A percentile compares a stretch with the other conserved stretches of the same genome.
Evolutionary conservation across 2,329 filamentous ascomycete species (phyloP).

Genomic region (Aspergillus puulaauensis): DNA sequence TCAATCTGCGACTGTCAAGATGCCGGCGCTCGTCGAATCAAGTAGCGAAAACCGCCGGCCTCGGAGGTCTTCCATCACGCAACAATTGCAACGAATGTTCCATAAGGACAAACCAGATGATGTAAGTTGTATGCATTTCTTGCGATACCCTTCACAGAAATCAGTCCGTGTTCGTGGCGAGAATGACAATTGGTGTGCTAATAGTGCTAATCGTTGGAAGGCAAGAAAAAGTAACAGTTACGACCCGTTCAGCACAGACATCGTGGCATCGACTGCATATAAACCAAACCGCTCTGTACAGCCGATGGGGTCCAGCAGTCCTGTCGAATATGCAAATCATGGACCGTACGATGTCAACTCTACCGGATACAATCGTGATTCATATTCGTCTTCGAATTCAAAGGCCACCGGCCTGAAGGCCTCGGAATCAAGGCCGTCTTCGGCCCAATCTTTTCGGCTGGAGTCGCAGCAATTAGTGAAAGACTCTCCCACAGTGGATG

Average conservation of each 20-base stretch:
- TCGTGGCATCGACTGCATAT: background rate
- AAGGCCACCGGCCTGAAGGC: background rate
- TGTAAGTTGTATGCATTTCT: constrained; percentile 14
- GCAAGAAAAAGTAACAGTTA: constrained; percentile 1
- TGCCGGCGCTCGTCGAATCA: constrained; percentile 11
- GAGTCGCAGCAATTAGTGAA: constrained; percentile 3
- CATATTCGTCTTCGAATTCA: background rate
- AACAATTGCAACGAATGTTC: constrained; percentile 23
- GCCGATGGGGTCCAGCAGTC: background rate
- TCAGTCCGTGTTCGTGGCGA: background rate
- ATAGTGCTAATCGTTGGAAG: constrained; percentile 5
- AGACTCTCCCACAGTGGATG: constrained; percentile 6
- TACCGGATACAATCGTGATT: background rate
- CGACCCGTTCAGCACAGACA: background rate
- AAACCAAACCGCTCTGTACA: background rate
- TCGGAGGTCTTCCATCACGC: constrained; percentile 22
- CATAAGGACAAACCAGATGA: constrained; percentile 16
- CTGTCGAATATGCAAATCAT: background rate
- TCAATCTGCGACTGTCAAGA: background rate
- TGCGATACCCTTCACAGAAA: too few species aligned
- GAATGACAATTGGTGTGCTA: background rate
- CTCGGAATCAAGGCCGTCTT: constrained; percentile 2
- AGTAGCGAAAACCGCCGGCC: constrained; percentile 11
- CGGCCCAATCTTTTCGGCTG: background rate
- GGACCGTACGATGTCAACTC: background rate